These are phyloP conservation scores for Claviceps cyperi DNA, from an alignment of 2,329 filamentous ascomycete species.

Conservation along the genomic window DNA sequence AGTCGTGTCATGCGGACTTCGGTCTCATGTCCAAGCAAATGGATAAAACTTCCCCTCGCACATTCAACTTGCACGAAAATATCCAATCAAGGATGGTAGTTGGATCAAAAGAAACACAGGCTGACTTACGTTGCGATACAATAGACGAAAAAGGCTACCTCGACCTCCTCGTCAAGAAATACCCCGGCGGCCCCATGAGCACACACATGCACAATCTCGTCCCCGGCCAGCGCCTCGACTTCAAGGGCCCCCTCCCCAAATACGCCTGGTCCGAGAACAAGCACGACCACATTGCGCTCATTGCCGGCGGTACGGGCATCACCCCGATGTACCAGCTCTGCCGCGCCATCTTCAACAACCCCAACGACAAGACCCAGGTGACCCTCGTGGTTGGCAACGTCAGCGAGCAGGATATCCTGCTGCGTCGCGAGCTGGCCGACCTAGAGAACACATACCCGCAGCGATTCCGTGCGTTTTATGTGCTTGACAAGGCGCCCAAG, in stretches of 20 bases:
- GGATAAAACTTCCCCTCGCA: no score
- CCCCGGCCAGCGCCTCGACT: constrained; percentile 67
- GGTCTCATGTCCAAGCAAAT: background rate
- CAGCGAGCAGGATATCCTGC: constrained; percentile 74
- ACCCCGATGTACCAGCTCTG: constrained; percentile 95
- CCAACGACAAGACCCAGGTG: constrained; percentile 92
- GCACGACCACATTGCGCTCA: constrained; percentile 72
- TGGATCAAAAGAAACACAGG: background rate
- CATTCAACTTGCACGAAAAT: background rate
- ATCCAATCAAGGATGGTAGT: no score
- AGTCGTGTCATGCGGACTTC: no score
- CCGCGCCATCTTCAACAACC: constrained; percentile 88
- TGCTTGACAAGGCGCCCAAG: constrained; percentile 72
- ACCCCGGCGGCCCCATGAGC: constrained; percentile 84
- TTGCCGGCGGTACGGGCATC: constrained; percentile 94
- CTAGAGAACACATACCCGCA: constrained; percentile 93
- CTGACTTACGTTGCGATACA: constrained; percentile 25
- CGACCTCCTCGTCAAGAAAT: constrained; percentile 84
- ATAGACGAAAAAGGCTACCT: constrained; percentile 62
- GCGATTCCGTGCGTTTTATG: constrained; percentile 90
- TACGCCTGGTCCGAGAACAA: constrained; percentile 85
- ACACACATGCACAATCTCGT: constrained; percentile 72
- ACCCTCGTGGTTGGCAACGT: constrained; percentile 91
- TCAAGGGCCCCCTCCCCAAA: constrained; percentile 94
- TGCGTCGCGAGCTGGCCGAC: constrained; percentile 71